phyloP scores from a whole-genome alignment of 78 protist species.

The Neovahlkampfia damariscottae region DNA sequence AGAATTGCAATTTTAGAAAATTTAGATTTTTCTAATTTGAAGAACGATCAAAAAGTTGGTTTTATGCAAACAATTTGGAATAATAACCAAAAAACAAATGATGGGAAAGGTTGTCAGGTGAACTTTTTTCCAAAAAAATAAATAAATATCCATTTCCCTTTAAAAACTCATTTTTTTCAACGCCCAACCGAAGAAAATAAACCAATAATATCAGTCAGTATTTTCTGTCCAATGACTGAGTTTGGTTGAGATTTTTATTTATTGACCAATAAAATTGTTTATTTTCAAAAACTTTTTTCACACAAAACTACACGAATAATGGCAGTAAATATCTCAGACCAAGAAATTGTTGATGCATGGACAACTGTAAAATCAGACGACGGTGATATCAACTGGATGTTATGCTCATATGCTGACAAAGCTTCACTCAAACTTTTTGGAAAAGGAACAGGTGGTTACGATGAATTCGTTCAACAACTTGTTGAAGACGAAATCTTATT shows the following conservation, averaged over 20 bases:
- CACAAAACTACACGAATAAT: neutral
- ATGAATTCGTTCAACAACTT: neutral
- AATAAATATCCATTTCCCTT: neutral
- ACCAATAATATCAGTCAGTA: neutral
- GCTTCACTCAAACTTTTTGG: neutral
- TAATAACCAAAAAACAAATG: neutral
- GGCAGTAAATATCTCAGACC: neutral
- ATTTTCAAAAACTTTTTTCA: neutral
- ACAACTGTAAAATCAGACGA: neutral
- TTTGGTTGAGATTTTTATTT: neutral
- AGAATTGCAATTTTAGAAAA: constrained; percentile 9
- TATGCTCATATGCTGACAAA: neutral
- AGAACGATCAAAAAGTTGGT: neutral
- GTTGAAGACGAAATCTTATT: neutral
- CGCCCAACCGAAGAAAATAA: neutral
- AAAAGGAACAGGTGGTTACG: neutral
- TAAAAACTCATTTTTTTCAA: neutral
- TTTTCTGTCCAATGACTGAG: too few relatives aligned
- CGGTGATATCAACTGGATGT: neutral
- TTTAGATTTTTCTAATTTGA: neutral
- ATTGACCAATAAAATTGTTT: neutral
- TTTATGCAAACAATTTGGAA: neutral
- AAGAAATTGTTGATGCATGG: neutral
- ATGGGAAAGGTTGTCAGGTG: neutral
- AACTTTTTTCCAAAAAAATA: neutral